These are phyloP conservation scores for Lactifluus piperatus DNA, from an alignment of 768 basidiomycete genomes.

Conservation along the genomic window DNA sequence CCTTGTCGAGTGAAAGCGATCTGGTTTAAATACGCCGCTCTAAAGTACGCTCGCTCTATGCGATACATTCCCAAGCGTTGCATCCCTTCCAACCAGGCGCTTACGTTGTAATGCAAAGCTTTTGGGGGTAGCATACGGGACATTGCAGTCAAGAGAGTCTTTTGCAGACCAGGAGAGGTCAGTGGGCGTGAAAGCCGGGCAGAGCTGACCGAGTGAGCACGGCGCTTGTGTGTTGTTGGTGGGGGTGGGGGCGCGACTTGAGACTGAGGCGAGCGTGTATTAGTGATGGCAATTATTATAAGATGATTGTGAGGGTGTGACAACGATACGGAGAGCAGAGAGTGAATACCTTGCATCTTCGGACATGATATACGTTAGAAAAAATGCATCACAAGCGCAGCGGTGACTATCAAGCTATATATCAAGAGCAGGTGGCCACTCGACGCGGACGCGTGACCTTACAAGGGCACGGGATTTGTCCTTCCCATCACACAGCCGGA, in stretches of 20 bases:
- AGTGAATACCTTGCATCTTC: conserved; percentile 6
- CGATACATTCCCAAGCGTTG: conserved; percentile 19
- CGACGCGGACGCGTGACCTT: no score
- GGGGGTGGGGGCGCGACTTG: conserved; percentile 32
- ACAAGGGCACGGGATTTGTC: no score
- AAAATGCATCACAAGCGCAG: no score
- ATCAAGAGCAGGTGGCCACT: no score
- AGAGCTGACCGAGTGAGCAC: conserved; percentile 74
- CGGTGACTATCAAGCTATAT: no score
- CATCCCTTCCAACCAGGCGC: conserved; percentile 48
- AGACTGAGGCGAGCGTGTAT: conserved; percentile 50
- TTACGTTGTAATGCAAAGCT: conserved; percentile 27
- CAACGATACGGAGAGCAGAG: conserved; percentile 50
- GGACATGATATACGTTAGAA: conserved; percentile 8
- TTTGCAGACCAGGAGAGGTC: conserved; percentile 66
- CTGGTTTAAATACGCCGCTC: conserved; percentile 27
- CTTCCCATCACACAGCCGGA: no score
- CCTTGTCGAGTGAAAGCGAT: conserved; percentile 57
- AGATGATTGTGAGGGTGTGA: conserved; percentile 75
- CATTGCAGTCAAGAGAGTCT: conserved; percentile 31
- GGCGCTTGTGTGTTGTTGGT: conserved; percentile 55
- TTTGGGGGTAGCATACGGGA: conserved; percentile 13
- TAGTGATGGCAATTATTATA: conserved; percentile 88
- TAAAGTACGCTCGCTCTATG: conserved; percentile 20
- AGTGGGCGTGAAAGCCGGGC: conserved; percentile 76